A percentile compares a stretch with the other conserved stretches of the same genome.
Evolutionary conservation across 176 grass and related monocot species (phyloP).

Genomic region (Alloteropsis semialata): DNA sequence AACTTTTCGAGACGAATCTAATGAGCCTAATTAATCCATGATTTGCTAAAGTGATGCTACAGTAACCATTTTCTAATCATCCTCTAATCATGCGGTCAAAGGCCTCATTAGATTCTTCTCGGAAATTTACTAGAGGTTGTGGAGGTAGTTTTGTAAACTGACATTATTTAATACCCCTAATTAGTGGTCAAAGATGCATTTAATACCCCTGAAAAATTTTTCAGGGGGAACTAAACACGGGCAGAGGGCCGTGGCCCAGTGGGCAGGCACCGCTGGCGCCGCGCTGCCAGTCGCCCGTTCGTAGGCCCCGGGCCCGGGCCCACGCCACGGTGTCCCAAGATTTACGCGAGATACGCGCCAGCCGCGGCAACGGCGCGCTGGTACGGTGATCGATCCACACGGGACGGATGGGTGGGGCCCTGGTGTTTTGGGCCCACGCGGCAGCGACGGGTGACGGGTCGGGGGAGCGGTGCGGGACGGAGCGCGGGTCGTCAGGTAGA

Average conservation of each 20-base stretch:
- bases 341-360: constrained; percentile 14
- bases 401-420: neutral
- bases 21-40: too few relatives aligned
- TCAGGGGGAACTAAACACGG: too few relatives aligned
- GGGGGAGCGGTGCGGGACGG: neutral
- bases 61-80: too few relatives aligned
- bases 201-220: too few relatives aligned
- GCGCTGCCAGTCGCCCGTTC: constrained; percentile 19
- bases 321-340: constrained; percentile 42
- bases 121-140: too few relatives aligned
- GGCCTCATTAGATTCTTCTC: too few relatives aligned
- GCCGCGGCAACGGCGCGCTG: neutral
- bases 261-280: constrained; percentile 30
- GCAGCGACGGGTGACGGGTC: neutral
- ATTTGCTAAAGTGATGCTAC: too few relatives aligned
- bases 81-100: too few relatives aligned
- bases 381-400: neutral
- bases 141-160: too few relatives aligned
- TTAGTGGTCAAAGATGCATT: too few relatives aligned
- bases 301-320: neutral
- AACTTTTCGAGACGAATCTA: too few relatives aligned
- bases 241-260: neutral
- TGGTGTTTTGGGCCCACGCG: accelerated
- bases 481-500: neutral
- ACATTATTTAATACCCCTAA: too few relatives aligned